phyloP scores from a whole-genome alignment of 2,329 filamentous ascomycete genomes.

The Xylaria sp. region DNA sequence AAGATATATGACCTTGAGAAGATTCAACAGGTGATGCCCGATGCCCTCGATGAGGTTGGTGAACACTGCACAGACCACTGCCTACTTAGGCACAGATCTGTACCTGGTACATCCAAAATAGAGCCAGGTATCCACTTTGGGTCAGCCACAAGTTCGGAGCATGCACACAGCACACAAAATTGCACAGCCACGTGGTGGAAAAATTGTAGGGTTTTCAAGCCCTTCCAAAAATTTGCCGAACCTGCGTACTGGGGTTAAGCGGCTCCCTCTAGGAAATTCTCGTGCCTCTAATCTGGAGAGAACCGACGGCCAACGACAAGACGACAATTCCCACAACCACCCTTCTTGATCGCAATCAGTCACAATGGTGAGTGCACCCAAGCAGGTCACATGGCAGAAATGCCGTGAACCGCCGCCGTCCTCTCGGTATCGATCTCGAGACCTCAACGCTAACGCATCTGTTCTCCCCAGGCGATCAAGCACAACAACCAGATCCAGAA shows the following conservation, averaged over 20 bases:
- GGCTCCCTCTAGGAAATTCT: constrained; percentile 37
- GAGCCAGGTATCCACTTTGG: no score
- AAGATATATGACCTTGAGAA: no score
- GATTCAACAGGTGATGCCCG: no score
- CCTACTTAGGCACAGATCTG: no score
- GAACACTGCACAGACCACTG: no score
- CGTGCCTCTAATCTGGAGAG: constrained; percentile 42
- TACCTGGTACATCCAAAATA: no score
- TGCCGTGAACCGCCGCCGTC: constrained; percentile 8
- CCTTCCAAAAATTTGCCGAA: constrained; percentile 45
- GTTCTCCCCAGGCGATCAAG: constrained; percentile 81
- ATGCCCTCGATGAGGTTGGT: no score
- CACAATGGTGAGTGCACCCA: constrained; percentile 42
- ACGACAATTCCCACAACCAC: constrained; percentile 44
- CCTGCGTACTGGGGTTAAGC: constrained; percentile 31
- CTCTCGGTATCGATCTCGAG: constrained; percentile 28
- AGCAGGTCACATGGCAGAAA: constrained; percentile 1
- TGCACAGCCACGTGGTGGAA: constrained; percentile 10
- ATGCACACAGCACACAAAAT: background rate
- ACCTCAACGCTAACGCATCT: constrained; percentile 39
- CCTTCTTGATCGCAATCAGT: constrained; percentile 55
- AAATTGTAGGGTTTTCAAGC: constrained; percentile 47
- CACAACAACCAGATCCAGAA: constrained; percentile 98
- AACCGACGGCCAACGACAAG: constrained; percentile 36
- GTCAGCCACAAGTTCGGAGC: background rate